Base-by-base conservation (phyloP, 2,329 filamentous ascomycete species). In the Pseudogymnoascus sp. region DNA sequence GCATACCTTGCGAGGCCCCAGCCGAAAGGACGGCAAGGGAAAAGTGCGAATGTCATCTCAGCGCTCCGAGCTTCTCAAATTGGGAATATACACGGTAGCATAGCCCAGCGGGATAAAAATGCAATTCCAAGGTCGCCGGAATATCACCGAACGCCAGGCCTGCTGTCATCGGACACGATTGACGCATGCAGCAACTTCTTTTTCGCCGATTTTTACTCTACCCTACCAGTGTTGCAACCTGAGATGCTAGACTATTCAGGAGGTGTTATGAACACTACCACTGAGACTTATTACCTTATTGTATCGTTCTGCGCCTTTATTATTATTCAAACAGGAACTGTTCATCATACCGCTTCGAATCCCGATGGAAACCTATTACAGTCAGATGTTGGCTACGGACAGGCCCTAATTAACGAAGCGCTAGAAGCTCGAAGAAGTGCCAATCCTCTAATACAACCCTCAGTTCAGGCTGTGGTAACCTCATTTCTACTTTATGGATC, bases 231-330 rank as follows among this genome's bases (percentile, higher is more conserved):
- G 9, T 35, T 54, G 28, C 47, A 54, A 54, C 47, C n/a, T 33
- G 47, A 54, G 47, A 54, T 54, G 47, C 6, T 54, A 22, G 47
- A 54, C 28, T 54, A 54, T 54, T 54, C 47, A 11, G 47, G 28
- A 3, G 28, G 33, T 35, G 11, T 33, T 54, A 54, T 35, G 47
- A 54, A 18, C 47, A 54, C 47, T 54, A 54, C 47, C 16, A 54
- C 47, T 20, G 47, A 54, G 47, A 54, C 47, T 54, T 54, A 54
- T 54, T 54, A 54, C n/a, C 47, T 54, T 54, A 54, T 54, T 35
- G 47, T 54, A 54, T 54, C 47, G 20, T 54, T 54, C 33, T 54
- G 47, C 33, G 47, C 47, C 47, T 54, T 54, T 54, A 54, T 54
- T 54, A 54, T 54, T 20, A 54, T 54, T 20, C 47, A 54, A 54